A percentile compares a stretch with the other conserved stretches of the same genome.
Evolutionary conservation across 164 flowering plant species (phyloP).

Genomic region (Magnolia changhungtana): DNA sequence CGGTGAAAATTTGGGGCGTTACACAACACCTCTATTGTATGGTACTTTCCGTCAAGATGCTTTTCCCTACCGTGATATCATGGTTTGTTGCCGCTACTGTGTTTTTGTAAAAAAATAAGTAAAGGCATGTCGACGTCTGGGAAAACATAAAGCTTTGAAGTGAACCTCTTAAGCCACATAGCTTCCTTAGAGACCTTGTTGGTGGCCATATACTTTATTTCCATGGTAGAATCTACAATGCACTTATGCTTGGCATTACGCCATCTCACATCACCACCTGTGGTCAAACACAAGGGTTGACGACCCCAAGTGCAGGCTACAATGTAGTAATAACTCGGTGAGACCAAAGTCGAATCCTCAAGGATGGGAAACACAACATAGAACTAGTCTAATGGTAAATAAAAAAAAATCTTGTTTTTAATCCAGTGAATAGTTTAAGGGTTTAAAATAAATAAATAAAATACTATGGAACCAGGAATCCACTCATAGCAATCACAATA

Average conservation of each 20-base stretch:
- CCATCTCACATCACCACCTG: not conserved
- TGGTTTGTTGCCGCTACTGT: not conserved
- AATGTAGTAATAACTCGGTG: no score
- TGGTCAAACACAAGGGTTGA: no score
- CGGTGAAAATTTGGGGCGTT: no score
- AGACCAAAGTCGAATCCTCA: no score
- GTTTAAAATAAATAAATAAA: no score
- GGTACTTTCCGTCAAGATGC: not conserved
- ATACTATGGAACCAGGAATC: no score
- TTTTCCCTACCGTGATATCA: not conserved
- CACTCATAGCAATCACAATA: no score
- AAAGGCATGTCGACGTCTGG: not conserved
- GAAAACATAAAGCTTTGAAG: not conserved
- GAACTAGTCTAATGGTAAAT: no score
- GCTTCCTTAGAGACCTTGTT: not conserved
- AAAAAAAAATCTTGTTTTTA: no score
- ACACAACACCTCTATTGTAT: not conserved
- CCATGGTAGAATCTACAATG: not conserved
- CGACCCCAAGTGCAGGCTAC: no score
- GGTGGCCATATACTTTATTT: not conserved
- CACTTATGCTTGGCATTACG: not conserved
- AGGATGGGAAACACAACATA: no score
- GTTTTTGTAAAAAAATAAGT: not conserved
- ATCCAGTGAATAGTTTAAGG: no score
- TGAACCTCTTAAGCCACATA: not conserved